These are phyloP conservation scores for Forsythia suspensa DNA, from an alignment of 257 asterid species.

Conservation along the genomic window DNA sequence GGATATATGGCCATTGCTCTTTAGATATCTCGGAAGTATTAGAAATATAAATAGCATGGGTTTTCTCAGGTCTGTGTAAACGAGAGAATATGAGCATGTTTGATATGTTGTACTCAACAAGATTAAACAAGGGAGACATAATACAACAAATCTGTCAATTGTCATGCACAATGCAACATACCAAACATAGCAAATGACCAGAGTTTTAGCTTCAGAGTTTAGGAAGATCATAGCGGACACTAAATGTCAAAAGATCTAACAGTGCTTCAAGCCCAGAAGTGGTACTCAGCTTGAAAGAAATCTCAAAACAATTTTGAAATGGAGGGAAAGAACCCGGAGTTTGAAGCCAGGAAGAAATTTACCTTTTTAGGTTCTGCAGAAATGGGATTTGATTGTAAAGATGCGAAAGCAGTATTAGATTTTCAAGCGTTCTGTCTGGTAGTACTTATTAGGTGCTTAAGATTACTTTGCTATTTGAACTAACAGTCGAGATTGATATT, in stretches of 20 bases:
- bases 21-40: background rate
- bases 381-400: conserved; percentile 23
- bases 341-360: background rate
- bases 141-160: background rate
- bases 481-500: background rate
- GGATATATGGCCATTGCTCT: background rate
- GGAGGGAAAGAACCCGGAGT: background rate
- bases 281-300: conserved; percentile 20
- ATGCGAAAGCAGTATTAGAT: background rate
- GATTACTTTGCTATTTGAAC: background rate
- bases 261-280: conserved; percentile 6
- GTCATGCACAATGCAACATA: background rate
- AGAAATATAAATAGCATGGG: background rate
- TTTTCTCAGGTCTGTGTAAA: no score
- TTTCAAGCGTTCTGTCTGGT: background rate
- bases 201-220: background rate
- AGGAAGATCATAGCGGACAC: background rate
- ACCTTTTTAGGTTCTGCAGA: background rate
- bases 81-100: background rate
- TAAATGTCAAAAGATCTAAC: background rate
- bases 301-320: conserved; percentile 13
- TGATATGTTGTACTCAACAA: background rate
- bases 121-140: background rate
- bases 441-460: background rate
- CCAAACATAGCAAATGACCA: background rate